Conservation (phyloP, 148 eudicot genomes). For the Vaccinium corymbosum region DNA sequence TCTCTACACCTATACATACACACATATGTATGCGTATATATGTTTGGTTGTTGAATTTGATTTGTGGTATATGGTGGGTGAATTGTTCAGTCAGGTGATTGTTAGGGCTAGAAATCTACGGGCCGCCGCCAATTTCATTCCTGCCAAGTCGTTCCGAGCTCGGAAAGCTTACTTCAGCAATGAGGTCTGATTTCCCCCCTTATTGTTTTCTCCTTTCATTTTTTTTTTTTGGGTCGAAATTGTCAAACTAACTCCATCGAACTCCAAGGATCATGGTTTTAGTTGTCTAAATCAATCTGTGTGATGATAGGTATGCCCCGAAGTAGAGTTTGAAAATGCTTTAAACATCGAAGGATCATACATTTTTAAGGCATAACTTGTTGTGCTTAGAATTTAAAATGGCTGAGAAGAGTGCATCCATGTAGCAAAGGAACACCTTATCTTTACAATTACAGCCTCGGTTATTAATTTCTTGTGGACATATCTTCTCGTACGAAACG, state of each 20-base stretch:
- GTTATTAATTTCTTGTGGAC: not conserved
- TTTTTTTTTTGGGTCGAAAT: not conserved
- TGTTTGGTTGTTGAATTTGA: not conserved
- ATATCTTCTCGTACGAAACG: not conserved
- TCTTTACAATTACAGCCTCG: not conserved
- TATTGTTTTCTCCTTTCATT: not conserved
- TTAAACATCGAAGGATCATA: not conserved
- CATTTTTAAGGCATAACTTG: not conserved
- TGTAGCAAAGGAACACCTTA: not conserved
- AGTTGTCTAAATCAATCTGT: not conserved
- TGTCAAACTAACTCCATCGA: not conserved
- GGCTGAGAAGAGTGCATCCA: not conserved
- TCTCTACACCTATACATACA: not conserved
- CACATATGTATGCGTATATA: not conserved
- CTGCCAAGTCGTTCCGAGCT: constrained; percentile 77
- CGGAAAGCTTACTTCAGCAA: constrained; percentile 69
- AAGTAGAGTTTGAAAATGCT: not conserved
- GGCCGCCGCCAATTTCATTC: constrained; percentile 79
- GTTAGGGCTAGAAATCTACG: constrained; percentile 87
- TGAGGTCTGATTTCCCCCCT: constrained; percentile 42
- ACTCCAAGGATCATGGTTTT: too few species aligned
- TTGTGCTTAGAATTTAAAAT: not conserved
- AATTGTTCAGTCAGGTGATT: constrained; percentile 61
- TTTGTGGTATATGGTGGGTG: constrained; percentile 12
- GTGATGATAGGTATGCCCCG: not conserved